A percentile compares a stretch with the other conserved stretches of the same genome.
These are phyloP conservation scores for Fraxinus albicans DNA, from an alignment of 305 asterid genomes.

Conservation along the genomic window DNA sequence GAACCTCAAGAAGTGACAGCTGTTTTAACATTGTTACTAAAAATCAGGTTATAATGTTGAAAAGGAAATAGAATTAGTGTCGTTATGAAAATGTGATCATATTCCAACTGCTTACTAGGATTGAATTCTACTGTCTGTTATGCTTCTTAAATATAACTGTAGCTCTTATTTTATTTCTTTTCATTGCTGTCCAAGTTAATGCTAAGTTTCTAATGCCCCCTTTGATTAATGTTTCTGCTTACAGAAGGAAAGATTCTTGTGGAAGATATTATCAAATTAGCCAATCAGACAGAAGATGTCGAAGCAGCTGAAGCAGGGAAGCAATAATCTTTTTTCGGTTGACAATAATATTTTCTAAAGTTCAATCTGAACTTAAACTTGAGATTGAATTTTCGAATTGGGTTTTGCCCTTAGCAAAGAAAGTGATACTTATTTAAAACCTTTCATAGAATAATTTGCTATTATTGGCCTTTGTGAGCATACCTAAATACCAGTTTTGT, in stretches of 20 bases:
- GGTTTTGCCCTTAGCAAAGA: not conserved
- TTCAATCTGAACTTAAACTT: not conserved
- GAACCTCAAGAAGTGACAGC: not conserved
- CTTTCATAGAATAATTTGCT: not conserved
- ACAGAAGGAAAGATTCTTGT: slow-evolving; percentile 92
- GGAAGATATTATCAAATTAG: slow-evolving; percentile 84
- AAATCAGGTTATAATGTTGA: not conserved
- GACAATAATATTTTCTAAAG: not conserved
- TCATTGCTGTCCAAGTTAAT: not conserved
- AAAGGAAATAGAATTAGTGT: not conserved
- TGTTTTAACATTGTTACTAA: not conserved
- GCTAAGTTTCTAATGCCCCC: not conserved
- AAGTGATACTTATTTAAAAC: not conserved
- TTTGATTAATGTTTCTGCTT: not conserved
- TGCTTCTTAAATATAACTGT: not conserved
- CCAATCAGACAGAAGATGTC: slow-evolving; percentile 53
- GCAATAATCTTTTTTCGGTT: slow-evolving; percentile 16
- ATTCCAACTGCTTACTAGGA: not conserved
- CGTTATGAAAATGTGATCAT: not conserved
- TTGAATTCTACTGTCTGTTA: not conserved
- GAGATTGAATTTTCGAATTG: not conserved
- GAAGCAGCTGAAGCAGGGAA: slow-evolving; percentile 45
- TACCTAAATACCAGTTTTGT: not conserved
- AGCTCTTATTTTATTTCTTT: not conserved
- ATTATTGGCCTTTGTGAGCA: not conserved